A percentile compares a stretch with the other conserved stretches of the same genome.
Conservation (phyloP, 2,329 filamentous ascomycete genomes). For the Metarhizium brunneum region DNA sequence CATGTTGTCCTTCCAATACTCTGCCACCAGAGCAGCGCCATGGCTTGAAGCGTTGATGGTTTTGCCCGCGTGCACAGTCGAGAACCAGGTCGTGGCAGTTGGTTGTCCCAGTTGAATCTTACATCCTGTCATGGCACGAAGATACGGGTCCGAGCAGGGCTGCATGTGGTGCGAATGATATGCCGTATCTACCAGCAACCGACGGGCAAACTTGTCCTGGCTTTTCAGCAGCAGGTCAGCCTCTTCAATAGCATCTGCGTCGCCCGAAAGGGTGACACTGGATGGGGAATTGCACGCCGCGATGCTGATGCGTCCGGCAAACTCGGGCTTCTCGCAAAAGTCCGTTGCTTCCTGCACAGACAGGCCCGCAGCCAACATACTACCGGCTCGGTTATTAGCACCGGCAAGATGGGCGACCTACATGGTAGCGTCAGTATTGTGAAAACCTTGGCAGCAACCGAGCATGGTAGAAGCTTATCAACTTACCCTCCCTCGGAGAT, state of each 20-base stretch:
- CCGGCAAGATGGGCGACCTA: no score
- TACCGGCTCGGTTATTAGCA: no score
- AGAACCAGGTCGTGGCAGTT: background rate
- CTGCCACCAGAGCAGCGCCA: no score
- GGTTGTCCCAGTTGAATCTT: background rate
- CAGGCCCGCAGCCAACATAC: constrained; percentile 15
- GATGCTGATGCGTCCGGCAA: constrained; percentile 13
- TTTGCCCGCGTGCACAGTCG: background rate
- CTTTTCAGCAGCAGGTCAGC: constrained; percentile 12
- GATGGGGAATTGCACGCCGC: constrained; percentile 15
- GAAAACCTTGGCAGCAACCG: no score
- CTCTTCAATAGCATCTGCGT: constrained; percentile 17
- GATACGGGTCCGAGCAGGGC: constrained; percentile 9
- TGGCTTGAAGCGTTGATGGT: background rate
- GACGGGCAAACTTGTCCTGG: constrained; percentile 17
- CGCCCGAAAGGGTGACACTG: constrained; percentile 21
- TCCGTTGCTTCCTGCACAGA: constrained; percentile 2
- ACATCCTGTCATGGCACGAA: background rate
- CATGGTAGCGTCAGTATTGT: no score
- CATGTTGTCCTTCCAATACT: constrained; percentile 8
- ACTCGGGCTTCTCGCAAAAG: constrained; percentile 9
- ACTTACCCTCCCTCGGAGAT: background rate
- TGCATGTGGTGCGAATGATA: constrained; percentile 33
- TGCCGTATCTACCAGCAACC: constrained; percentile 27
- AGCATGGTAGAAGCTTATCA: no score